Base-by-base conservation (phyloP, 208 protist genomes). In the Leishmania tarentolae region DNA sequence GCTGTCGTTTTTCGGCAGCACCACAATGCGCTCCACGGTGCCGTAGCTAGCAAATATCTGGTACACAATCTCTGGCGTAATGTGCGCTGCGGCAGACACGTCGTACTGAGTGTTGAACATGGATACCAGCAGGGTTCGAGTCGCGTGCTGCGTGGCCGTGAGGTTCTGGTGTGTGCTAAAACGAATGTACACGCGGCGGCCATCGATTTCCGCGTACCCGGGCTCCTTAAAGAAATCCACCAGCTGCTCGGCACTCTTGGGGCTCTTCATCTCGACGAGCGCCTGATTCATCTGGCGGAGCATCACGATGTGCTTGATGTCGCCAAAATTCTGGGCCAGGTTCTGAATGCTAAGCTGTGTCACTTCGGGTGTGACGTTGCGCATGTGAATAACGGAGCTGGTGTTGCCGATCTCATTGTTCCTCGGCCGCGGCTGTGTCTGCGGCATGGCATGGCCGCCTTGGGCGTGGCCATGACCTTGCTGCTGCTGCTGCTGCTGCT, bases 81-180 rank as follows among this genome's bases (percentile, higher is more conserved):
- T 96, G 79, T 95, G 92, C 42, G 91, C 89, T 6, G 93, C 89
- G 13, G 88, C 87, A 24, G 93, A 95, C 6, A 97, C 92, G 79
- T 98, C 95, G 80, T 98, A 98, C 86, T 96, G 91, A 37, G 94
- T 96, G 89, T 97, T 98, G 85, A 97, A 97, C 95, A 98, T 98
- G 13, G 93, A 97, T 44, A 97, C 95, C 19, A 98, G 87, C 66
- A 98, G 81, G 17, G 93, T 98, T 53, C 92, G 92, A 84, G 91
- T 96, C 37, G 89, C 88, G 77, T 98, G 92, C 80, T 96, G 94
- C 40, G 92, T 97, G 28, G 93, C 92, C n/a, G 94, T 98, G 72
- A 98, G 93, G 68, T 86, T 93, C 61, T 92, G 86, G 85, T 98
- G 95, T 75, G 94, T 95, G 86, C 93, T 97, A 92, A 96, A 98